These are phyloP conservation scores for Pezicula rhizophila DNA, from an alignment of 2,329 filamentous ascomycete genomes.

Conservation along the genomic window DNA sequence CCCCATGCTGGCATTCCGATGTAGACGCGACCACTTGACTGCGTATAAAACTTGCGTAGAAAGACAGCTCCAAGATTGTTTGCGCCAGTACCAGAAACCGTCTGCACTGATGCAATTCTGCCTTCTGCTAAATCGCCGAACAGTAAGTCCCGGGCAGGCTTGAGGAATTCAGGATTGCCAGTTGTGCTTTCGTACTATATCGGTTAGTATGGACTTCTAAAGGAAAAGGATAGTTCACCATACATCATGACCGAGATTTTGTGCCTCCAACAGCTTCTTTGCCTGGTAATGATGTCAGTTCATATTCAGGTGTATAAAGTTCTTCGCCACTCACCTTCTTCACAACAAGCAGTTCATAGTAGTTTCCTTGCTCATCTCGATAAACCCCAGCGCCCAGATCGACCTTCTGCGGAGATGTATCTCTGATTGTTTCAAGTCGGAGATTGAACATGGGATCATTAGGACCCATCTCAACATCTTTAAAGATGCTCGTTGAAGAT, in stretches of 20 bases:
- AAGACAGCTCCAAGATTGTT: constrained; percentile 29
- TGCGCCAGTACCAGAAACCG: constrained; percentile 33
- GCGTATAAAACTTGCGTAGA: constrained; percentile 22
- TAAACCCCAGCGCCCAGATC: constrained; percentile 33
- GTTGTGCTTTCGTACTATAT: constrained; percentile 30
- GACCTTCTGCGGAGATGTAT: constrained; percentile 26
- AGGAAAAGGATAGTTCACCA: not conserved
- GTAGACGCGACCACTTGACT: constrained; percentile 22
- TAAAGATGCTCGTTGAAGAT: constrained; percentile 12
- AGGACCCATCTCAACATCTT: constrained; percentile 21
- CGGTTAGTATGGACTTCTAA: not conserved
- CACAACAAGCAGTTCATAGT: constrained; percentile 27
- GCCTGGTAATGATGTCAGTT: not conserved
- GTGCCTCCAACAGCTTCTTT: not conserved
- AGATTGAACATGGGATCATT: constrained; percentile 29
- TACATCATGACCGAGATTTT: not conserved
- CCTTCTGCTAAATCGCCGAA: not conserved
- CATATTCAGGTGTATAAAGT: not conserved
- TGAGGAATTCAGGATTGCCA: constrained; percentile 24
- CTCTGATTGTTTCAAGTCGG: constrained; percentile 27
- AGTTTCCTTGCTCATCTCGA: constrained; percentile 27
- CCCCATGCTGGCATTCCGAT: constrained; percentile 29
- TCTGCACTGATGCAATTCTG: constrained; percentile 30
- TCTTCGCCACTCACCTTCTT: constrained; percentile 10
- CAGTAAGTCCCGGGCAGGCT: not conserved